Percentiles rank a stretch among this genome's conserved stretches.
Evolutionary conservation across 1,139 yeast genomes (phyloP).

Genomic region (Yamadazyma friedrichii): DNA sequence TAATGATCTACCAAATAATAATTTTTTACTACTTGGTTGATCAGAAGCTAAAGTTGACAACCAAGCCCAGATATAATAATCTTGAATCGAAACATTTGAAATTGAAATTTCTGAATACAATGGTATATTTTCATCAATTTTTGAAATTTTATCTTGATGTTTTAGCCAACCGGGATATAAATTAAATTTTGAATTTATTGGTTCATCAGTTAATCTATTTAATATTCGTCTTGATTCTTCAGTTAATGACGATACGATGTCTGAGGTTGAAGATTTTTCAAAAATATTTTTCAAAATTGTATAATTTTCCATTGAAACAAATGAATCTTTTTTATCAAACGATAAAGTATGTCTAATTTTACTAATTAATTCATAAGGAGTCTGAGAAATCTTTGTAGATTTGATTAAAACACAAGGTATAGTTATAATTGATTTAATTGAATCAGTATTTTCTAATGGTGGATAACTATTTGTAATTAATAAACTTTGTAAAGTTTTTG

Average conservation of each 20-base stretch:
- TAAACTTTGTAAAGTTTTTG: conserved; percentile 61
- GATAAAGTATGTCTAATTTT: conserved; percentile 65
- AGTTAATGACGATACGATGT: conserved; percentile 64
- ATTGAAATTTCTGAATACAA: conserved; percentile 51
- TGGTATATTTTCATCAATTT: conserved; percentile 32
- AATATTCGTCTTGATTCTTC: conserved; percentile 72
- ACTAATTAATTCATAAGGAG: conserved; percentile 42
- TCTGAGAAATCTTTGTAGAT: conserved; percentile 58
- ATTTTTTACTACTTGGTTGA: conserved; percentile 63
- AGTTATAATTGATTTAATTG: conserved; percentile 38
- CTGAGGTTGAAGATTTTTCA: conserved; percentile 54
- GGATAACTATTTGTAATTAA: conserved; percentile 67
- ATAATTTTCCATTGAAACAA: conserved; percentile 76
- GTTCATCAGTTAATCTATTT: conserved; percentile 51
- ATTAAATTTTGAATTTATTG: conserved; percentile 37
- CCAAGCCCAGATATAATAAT: conserved; percentile 92
- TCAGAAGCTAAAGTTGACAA: conserved; percentile 74
- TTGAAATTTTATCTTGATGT: conserved; percentile 12
- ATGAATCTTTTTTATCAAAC: conserved; percentile 68
- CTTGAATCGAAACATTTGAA: conserved; percentile 71
- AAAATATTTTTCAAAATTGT: conserved; percentile 72
- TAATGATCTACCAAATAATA: conserved; percentile 74
- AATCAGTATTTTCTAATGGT: conserved; percentile 43
- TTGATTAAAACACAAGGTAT: conserved; percentile 64
- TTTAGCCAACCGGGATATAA: conserved; percentile 48